A percentile compares a stretch with the other conserved stretches of the same genome.
phyloP scores from a whole-genome alignment of 2,329 filamentous ascomycete genomes.

The Teratosphaeriaceae sp. region DNA sequence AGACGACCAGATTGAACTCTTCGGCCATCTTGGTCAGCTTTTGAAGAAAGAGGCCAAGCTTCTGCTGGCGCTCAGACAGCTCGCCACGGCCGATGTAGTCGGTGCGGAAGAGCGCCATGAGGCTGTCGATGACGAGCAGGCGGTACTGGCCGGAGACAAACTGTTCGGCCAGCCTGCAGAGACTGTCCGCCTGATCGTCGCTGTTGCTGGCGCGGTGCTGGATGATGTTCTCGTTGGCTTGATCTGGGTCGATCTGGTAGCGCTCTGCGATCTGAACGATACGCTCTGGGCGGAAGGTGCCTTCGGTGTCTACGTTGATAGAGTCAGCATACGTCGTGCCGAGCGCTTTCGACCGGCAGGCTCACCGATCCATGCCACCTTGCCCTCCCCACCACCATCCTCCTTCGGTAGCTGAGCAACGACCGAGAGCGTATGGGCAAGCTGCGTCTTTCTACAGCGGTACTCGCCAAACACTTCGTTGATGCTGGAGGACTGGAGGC shows the following conservation, averaged over 20 bases:
- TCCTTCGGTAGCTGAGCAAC: slow-evolving; percentile 97
- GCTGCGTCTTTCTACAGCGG: slow-evolving; percentile 95
- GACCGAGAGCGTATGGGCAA: slow-evolving; percentile 96
- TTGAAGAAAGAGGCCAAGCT: slow-evolving; percentile 58
- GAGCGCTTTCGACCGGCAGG: slow-evolving; percentile 60
- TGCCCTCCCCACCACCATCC: slow-evolving; percentile 97
- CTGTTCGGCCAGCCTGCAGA: slow-evolving; percentile 54
- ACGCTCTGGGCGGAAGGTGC: slow-evolving; percentile 87
- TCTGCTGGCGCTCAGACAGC: slow-evolving; percentile 61
- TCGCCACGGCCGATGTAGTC: slow-evolving; percentile 63
- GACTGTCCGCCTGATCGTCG: slow-evolving; percentile 73
- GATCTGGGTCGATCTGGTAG: slow-evolving; percentile 90
- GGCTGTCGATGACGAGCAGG: slow-evolving; percentile 62
- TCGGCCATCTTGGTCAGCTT: slow-evolving; percentile 60
- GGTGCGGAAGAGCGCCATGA: slow-evolving; percentile 63
- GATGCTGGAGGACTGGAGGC: slow-evolving; percentile 93
- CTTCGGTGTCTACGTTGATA: slow-evolving; percentile 84
- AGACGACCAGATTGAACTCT: slow-evolving; percentile 60
- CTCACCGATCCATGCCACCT: slow-evolving; percentile 63
- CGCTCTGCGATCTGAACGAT: slow-evolving; percentile 87
- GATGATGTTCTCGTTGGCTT: slow-evolving; percentile 96
- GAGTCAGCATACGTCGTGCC: neutral
- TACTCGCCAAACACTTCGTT: slow-evolving; percentile 99
- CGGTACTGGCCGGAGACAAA: slow-evolving; percentile 59
- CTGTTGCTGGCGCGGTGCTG: slow-evolving; percentile 98